Conservation (phyloP, 225 moss, liverwort and hornwort genomes). For the Physcomitrellopsis africana region DNA sequence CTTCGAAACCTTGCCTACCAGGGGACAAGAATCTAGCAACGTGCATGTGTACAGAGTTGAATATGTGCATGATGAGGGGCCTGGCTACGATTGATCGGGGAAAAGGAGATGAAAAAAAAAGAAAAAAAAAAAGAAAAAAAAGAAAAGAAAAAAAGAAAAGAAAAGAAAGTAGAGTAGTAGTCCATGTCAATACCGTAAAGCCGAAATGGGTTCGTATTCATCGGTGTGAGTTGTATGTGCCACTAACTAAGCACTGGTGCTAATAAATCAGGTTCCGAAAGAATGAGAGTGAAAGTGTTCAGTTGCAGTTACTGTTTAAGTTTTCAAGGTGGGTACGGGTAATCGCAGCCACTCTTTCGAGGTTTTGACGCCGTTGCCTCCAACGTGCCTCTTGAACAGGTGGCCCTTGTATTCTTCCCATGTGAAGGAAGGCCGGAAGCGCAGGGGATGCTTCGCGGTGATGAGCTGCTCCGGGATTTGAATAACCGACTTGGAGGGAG, state of each 20-base stretch:
- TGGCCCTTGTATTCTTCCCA: conserved; percentile 51
- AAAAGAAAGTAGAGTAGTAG: no score
- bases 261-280: neutral
- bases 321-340: neutral
- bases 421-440: conserved; percentile 43
- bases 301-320: neutral
- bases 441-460: conserved; percentile 23
- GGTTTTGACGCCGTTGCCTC: conserved; percentile 44
- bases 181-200: no score
- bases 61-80: neutral
- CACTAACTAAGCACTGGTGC: no score
- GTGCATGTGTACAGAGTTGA: neutral
- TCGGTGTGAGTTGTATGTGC: no score
- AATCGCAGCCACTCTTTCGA: conserved; percentile 50
- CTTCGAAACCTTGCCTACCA: neutral
- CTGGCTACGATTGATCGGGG: no score
- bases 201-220: no score
- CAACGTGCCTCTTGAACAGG: conserved; percentile 36
- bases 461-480: conserved; percentile 36
- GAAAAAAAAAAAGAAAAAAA: no score
- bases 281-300: neutral
- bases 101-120: no score
- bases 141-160: no score
- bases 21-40: neutral
- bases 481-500: conserved; percentile 23